Percentiles rank a stretch among this genome's conserved stretches.
Evolutionary conservation across 306 rosid species (phyloP).

Genomic region (Acacia acuminata): DNA sequence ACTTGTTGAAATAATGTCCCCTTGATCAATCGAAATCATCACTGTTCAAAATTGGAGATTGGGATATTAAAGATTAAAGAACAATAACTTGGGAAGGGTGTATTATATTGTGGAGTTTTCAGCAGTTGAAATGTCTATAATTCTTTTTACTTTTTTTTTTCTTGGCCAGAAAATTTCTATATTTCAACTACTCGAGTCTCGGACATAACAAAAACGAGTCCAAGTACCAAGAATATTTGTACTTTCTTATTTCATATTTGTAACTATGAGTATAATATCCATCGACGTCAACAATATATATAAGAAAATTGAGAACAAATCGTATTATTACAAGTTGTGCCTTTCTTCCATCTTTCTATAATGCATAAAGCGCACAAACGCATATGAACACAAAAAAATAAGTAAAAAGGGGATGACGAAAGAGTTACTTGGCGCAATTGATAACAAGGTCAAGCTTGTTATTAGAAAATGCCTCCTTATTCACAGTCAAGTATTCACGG

Average conservation of each 20-base stretch:
- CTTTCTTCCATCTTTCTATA: neutral
- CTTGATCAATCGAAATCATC: too few relatives aligned
- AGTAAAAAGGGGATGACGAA: neutral
- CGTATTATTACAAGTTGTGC: neutral
- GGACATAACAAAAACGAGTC: neutral
- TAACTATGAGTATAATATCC: neutral
- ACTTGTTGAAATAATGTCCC: too few relatives aligned
- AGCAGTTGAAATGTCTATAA: too few relatives aligned
- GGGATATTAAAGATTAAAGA: too few relatives aligned
- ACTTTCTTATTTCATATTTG: neutral
- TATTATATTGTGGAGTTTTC: too few relatives aligned
- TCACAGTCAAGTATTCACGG: constrained; percentile 62
- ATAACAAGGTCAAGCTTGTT: constrained; percentile 81
- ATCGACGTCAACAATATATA: neutral
- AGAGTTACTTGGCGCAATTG: constrained; percentile 30
- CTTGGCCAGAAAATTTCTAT: too few relatives aligned
- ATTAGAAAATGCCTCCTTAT: constrained; percentile 71
- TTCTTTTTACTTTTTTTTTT: too few relatives aligned
- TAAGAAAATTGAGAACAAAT: neutral
- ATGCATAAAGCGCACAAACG: neutral
- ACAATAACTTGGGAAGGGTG: too few relatives aligned
- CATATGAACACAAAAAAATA: neutral
- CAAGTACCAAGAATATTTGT: neutral
- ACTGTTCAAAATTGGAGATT: too few relatives aligned
- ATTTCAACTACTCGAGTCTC: neutral